Base-by-base conservation (phyloP, 768 basidiomycete species). In the Aureoboletus auriporus region DNA sequence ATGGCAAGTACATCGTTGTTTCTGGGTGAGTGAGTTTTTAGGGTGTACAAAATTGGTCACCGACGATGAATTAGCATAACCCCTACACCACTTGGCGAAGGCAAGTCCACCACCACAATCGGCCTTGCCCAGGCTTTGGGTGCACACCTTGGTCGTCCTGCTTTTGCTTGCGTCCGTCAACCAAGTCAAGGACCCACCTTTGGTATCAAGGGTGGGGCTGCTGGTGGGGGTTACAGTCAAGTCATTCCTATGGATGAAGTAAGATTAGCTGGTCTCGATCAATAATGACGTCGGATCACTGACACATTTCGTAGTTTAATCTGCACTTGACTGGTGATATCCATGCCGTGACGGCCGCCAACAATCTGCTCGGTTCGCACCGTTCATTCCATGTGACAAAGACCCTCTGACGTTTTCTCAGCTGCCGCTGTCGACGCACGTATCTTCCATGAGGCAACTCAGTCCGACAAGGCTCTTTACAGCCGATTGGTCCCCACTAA, bases 161-260 rank as follows among this genome's bases (percentile, higher is more conserved):
- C 93, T 9, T 97, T 96, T 67, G 95, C 96, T 39, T 96, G 93
- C 66, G 93, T 98, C 20, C 86, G 95, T 47, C 96, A 99, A 65
- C 96, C 96, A 5, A 93, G 92, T 71, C 95, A 99, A 69, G 95
- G 96, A 11, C 95, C 95, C 30, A 98, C 95, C 0, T 99, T 98
- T 65, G 95, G 95, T 57, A 96, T 99, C 75, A 99, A 99, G 70
- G 95, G 95, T 57, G 96, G 95, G 59, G 95, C 95, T 33, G 95
- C 95, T 37, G 95, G 96, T 35, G 95, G 95, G 52, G 95, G 95
- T 44, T 99, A 98, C 74, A 93, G 91, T 65, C 94, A 96, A 65
- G 90, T 99, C 61, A 98, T 98, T 70, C 95, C 95, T 36, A 97
- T 98, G 95, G 95, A 97, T 62, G 95, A 97, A 74, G 88, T 88